phyloP scores from a whole-genome alignment of 2,329 filamentous ascomycete species.

The Colletotrichum chlorophyti region DNA sequence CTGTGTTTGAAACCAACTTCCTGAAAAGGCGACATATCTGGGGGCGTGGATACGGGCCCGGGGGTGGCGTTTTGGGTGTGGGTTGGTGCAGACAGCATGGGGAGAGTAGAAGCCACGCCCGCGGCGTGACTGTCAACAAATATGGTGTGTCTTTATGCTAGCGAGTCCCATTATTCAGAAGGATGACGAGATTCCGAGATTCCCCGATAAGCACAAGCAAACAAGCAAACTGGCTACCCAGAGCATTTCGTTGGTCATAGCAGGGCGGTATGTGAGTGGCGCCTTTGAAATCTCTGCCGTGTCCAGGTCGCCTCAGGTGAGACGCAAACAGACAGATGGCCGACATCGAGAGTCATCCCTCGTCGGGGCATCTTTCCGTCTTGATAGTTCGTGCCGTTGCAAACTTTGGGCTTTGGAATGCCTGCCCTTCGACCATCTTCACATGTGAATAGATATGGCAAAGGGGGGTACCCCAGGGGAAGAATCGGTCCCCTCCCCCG shows the following conservation, averaged over 20 bases:
- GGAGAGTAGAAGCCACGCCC: slow-evolving; percentile 21
- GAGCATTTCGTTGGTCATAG: slow-evolving; percentile 13
- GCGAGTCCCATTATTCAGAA: slow-evolving; percentile 19
- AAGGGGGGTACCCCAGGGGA: slow-evolving; percentile 13
- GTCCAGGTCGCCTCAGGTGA: slow-evolving; percentile 12
- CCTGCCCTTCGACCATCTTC: slow-evolving; percentile 18
- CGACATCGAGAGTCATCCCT: slow-evolving; percentile 7
- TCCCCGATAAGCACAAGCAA: slow-evolving; percentile 26
- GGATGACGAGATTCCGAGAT: slow-evolving; percentile 22
- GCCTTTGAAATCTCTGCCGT: slow-evolving; percentile 6
- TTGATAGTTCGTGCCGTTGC: slow-evolving; percentile 3
- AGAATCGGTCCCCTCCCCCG: slow-evolving; percentile 23
- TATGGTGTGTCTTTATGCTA: slow-evolving; percentile 12
- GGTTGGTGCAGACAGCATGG: slow-evolving; percentile 10
- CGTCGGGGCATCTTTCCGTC: not conserved
- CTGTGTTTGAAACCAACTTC: slow-evolving; percentile 27
- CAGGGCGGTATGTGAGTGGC: slow-evolving; percentile 23
- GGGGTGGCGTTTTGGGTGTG: slow-evolving; percentile 16
- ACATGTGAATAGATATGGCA: slow-evolving; percentile 28
- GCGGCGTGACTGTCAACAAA: not conserved
- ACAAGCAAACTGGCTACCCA: slow-evolving; percentile 8
- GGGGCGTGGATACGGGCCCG: slow-evolving; percentile 6
- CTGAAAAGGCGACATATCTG: slow-evolving; percentile 19
- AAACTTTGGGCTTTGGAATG: slow-evolving; percentile 7
- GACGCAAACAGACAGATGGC: slow-evolving; percentile 22